Conservation (phyloP, 106 monocot species). For the Dactylorhiza incarnata region DNA sequence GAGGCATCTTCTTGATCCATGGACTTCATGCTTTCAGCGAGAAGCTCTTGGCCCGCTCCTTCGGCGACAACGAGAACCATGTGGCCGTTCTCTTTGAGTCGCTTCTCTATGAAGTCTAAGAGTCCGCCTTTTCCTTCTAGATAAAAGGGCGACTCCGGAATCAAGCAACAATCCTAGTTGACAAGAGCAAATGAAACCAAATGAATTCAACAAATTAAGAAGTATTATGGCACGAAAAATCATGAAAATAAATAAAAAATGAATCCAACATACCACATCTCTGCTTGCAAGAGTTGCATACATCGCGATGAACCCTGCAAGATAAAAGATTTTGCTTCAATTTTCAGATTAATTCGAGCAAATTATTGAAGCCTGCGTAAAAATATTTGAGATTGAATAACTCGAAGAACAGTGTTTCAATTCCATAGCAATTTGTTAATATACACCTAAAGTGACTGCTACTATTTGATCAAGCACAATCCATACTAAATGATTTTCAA, state of each 20-base stretch:
- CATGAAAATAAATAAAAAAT: not conserved
- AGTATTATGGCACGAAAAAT: not conserved
- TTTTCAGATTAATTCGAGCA: not conserved
- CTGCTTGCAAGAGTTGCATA: slow-evolving; percentile 59
- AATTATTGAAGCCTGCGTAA: not conserved
- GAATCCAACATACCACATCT: slow-evolving; percentile 40
- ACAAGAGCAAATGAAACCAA: not conserved
- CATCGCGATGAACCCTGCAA: slow-evolving; percentile 54
- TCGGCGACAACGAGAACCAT: slow-evolving; percentile 63
- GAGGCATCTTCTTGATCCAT: slow-evolving; percentile 41
- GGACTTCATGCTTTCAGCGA: slow-evolving; percentile 30
- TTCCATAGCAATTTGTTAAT: not conserved
- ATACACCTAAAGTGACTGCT: too few relatives aligned
- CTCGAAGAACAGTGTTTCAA: not conserved
- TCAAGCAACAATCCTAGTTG: slow-evolving; percentile 47
- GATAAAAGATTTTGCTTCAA: not conserved
- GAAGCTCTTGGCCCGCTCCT: slow-evolving; percentile 46
- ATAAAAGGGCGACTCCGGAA: slow-evolving; percentile 55
- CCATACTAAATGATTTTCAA: too few relatives aligned
- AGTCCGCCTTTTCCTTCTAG: slow-evolving; percentile 52
- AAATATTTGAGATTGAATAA: not conserved
- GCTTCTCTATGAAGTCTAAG: slow-evolving; percentile 36
- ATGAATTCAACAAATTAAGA: not conserved
- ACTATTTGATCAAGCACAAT: too few relatives aligned
- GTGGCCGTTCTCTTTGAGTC: slow-evolving; percentile 47